phyloP scores from a whole-genome alignment of 2,329 filamentous ascomycete species.

The Aspergillus jensenii region DNA sequence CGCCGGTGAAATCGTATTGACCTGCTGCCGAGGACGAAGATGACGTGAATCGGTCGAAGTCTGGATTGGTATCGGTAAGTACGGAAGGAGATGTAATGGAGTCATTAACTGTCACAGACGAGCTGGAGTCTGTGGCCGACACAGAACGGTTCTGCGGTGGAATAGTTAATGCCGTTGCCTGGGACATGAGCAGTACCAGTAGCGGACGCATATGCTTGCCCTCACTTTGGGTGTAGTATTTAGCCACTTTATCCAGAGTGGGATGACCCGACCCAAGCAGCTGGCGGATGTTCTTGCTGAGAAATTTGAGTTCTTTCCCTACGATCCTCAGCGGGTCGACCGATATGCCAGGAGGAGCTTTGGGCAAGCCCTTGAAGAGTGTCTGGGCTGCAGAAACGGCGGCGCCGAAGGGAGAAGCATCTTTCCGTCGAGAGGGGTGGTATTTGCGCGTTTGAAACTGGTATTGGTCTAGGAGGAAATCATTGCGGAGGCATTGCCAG shows the following conservation, averaged over 20 bases:
- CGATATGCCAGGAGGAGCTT: conserved; percentile 57
- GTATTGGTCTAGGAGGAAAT: conserved; percentile 26
- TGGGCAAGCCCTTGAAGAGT: conserved; percentile 45
- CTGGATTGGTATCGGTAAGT: conserved; percentile 81
- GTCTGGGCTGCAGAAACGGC: conserved; percentile 55
- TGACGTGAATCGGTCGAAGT: conserved; percentile 55
- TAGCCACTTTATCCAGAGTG: conserved; percentile 88
- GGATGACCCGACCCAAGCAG: conserved; percentile 94
- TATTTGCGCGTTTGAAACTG: conserved; percentile 37
- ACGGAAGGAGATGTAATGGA: conserved; percentile 61
- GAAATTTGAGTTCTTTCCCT: conserved; percentile 93
- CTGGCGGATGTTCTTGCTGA: conserved; percentile 90
- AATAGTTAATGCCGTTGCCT: conserved; percentile 80
- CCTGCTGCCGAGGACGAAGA: conserved; percentile 38
- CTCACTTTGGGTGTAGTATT: conserved; percentile 96
- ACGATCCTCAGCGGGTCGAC: conserved; percentile 88
- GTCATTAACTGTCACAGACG: conserved; percentile 52
- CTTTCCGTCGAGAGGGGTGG: conserved; percentile 40
- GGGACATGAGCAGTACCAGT: conserved; percentile 93
- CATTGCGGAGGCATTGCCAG: conserved; percentile 42
- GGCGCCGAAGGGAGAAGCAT: conserved; percentile 43
- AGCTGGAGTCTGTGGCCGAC: conserved; percentile 24
- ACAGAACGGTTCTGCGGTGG: conserved; percentile 57
- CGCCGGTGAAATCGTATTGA: conserved; percentile 43
- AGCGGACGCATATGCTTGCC: conserved; percentile 95